Evolutionary conservation across 805 yeast genomes (phyloP).

Genomic region (Pichia gijzeniarum): DNA sequence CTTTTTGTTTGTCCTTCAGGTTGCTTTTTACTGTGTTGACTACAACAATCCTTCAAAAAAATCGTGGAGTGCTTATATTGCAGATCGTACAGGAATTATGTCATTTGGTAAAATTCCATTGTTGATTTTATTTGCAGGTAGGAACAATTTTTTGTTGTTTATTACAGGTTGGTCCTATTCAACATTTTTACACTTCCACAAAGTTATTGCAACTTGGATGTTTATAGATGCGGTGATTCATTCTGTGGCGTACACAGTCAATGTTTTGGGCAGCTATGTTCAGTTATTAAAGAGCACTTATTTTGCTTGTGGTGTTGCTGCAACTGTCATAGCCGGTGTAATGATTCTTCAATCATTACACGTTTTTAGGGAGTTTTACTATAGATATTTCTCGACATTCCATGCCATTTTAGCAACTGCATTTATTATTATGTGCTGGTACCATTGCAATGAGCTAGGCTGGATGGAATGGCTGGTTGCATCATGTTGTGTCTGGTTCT

Average conservation of each 20-base stretch:
- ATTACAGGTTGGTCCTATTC: conserved; percentile 38
- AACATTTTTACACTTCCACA: conserved; percentile 51
- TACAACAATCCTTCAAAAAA: conserved; percentile 19
- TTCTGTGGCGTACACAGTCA: conserved; percentile 22
- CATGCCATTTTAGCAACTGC: conserved; percentile 52
- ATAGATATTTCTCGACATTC: conserved; percentile 49
- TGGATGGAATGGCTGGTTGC: conserved; percentile 32
- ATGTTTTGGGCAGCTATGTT: conserved; percentile 9
- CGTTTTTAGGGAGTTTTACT: conserved; percentile 44
- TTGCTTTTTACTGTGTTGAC: conserved; percentile 10
- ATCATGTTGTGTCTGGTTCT: conserved; percentile 41
- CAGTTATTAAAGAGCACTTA: conserved; percentile 10
- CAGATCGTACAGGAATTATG: conserved; percentile 28
- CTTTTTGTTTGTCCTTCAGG: conserved; percentile 5
- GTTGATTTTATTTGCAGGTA: conserved; percentile 39
- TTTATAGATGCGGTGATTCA: conserved; percentile 35
- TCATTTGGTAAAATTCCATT: conserved; percentile 36
- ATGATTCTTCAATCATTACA: conserved; percentile 45
- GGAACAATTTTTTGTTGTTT: conserved; percentile 38
- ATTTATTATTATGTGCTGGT: conserved; percentile 50
- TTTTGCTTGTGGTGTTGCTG: conserved; percentile 33
- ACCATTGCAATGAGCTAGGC: conserved; percentile 42
- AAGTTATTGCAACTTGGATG: conserved; percentile 39
- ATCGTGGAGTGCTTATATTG: conserved; percentile 22
- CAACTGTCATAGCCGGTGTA: conserved; percentile 36